phyloP scores from a whole-genome alignment of 768 basidiomycete species.

The Rhodotorula babjevae region DNA sequence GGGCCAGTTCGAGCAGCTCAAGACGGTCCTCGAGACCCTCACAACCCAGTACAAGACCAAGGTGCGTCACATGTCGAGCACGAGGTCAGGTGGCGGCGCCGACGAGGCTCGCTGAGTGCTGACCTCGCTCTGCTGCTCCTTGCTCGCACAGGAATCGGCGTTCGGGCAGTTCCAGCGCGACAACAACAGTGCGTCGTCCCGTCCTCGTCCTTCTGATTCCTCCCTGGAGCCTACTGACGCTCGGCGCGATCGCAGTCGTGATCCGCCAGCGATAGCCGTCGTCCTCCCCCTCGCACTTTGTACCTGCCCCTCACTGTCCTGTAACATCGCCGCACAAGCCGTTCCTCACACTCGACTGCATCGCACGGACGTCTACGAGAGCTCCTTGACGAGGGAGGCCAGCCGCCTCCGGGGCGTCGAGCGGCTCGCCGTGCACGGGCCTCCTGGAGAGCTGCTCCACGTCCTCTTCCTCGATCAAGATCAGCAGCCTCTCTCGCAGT shows the following conservation, averaged over 20 bases:
- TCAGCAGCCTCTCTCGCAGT: too few relatives aligned
- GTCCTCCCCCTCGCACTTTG: background rate
- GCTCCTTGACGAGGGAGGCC: too few relatives aligned
- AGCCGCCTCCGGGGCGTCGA: too few relatives aligned
- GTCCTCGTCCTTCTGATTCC: background rate
- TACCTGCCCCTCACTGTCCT: background rate
- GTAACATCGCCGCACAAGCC: background rate
- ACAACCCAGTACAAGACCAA: conserved; percentile 83
- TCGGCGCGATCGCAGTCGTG: background rate
- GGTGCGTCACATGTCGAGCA: conserved; percentile 46
- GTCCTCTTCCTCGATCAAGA: too few relatives aligned
- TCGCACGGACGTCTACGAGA: too few relatives aligned
- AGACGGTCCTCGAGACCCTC: conserved; percentile 69
- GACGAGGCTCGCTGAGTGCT: background rate
- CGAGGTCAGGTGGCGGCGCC: background rate
- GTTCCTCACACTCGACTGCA: too few relatives aligned
- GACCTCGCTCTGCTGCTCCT: background rate
- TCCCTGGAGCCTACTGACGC: background rate
- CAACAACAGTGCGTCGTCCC: conserved; percentile 25
- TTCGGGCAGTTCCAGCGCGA: conserved; percentile 32
- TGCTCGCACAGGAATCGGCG: conserved; percentile 15
- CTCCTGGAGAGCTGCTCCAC: too few relatives aligned
- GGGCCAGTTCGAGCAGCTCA: conserved; percentile 85
- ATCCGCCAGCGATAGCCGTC: conserved; percentile 3
- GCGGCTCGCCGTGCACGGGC: too few relatives aligned